phyloP scores from a whole-genome alignment of 176 grass and related monocot species.

The Cenchrus purpureus region DNA sequence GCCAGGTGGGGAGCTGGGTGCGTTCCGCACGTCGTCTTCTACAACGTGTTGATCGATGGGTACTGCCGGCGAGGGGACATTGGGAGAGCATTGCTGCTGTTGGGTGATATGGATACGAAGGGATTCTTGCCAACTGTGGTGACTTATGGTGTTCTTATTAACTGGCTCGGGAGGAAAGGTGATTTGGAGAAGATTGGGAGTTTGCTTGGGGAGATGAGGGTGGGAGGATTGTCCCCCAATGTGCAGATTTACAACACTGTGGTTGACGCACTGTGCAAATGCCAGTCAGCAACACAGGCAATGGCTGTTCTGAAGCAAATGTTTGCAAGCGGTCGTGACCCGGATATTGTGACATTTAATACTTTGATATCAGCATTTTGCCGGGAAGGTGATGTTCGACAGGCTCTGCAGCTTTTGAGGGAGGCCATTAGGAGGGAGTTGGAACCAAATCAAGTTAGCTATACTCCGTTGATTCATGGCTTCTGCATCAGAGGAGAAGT shows the following conservation, averaged over 20 bases:
- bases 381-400: constrained; percentile 43
- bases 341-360: constrained; percentile 70
- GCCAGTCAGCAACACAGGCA: constrained; percentile 50
- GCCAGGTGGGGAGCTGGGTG: constrained; percentile 74
- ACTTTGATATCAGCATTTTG: constrained; percentile 68
- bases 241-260: constrained; percentile 77
- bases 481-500: constrained; percentile 55
- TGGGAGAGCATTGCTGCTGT: constrained; percentile 52
- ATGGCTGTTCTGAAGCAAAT: constrained; percentile 67
- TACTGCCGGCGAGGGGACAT: constrained; percentile 59
- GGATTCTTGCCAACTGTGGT: constrained; percentile 68
- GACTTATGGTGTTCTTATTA: constrained; percentile 66
- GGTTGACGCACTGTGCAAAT: constrained; percentile 56
- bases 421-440: constrained; percentile 61
- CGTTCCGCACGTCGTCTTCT: constrained; percentile 60
- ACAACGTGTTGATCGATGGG: constrained; percentile 73
- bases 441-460: constrained; percentile 64
- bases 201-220: constrained; percentile 66
- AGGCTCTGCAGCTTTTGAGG: constrained; percentile 61
- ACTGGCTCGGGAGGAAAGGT: constrained; percentile 63
- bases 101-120: constrained; percentile 69
- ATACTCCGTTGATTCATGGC: constrained; percentile 72
- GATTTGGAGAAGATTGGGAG: constrained; percentile 50
- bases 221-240: constrained; percentile 54
- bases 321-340: constrained; percentile 49